Conservation (phyloP, 371 early-diverging fungal species). For the Astathelohania contejeani region DNA sequence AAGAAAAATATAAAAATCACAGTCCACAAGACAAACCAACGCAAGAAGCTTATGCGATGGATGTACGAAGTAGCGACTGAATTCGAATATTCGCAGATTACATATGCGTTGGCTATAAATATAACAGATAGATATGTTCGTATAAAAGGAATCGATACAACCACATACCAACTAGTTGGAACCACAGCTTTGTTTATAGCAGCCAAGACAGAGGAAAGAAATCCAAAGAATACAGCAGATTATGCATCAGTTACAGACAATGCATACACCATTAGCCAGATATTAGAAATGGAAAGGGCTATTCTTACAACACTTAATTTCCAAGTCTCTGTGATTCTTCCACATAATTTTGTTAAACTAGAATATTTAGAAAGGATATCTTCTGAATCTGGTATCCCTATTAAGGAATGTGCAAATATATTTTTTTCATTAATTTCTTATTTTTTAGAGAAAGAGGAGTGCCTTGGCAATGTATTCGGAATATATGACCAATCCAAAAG, state of each 20-base stretch:
- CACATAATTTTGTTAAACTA: constrained; percentile 5
- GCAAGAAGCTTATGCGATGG: constrained; percentile 46
- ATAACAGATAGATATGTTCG: constrained; percentile 44
- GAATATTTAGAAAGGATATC: background rate
- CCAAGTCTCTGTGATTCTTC: constrained; percentile 9
- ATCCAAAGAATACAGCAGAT: constrained; percentile 6
- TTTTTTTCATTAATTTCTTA: background rate
- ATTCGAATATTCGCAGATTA: constrained; percentile 30
- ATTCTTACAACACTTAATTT: constrained; percentile 31
- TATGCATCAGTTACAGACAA: constrained; percentile 44
- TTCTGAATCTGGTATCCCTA: background rate
- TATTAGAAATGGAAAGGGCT: constrained; percentile 37
- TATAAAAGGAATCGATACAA: constrained; percentile 8
- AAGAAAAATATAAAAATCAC: constrained; percentile 44
- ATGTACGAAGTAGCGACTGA: constrained; percentile 47
- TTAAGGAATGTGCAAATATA: too few relatives aligned
- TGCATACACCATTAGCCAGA: constrained; percentile 28
- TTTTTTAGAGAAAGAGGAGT: background rate
- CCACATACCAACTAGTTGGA: constrained; percentile 47
- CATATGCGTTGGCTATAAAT: constrained; percentile 29
- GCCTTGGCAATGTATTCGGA: background rate
- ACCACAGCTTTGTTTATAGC: constrained; percentile 38
- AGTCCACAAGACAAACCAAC: constrained; percentile 40
- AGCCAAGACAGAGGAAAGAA: constrained; percentile 40
- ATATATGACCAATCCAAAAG: too few relatives aligned